Percentiles rank a stretch among this genome's conserved stretches.
Conservation (phyloP, 1,284 basidiomycete genomes). For the Stygiomarasmius scandens region DNA sequence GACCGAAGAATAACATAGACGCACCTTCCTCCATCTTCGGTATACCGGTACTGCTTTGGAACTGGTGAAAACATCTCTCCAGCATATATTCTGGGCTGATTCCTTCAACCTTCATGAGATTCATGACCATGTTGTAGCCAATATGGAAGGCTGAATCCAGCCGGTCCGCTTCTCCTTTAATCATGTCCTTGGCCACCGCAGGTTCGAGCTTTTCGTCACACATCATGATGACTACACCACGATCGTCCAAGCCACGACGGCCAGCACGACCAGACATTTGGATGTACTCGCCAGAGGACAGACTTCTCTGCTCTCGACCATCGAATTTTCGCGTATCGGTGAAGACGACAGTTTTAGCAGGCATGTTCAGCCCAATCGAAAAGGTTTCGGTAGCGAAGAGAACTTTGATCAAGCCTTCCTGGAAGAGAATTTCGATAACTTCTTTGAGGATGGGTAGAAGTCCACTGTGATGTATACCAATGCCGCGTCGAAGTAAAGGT, state of each 20-base stretch:
- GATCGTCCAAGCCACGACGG: constrained; percentile 94
- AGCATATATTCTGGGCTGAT: constrained; percentile 99
- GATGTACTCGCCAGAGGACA: constrained; percentile 92
- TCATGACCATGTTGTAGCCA: constrained; percentile 99
- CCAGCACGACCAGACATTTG: constrained; percentile 99
- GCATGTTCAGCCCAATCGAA: constrained; percentile 99
- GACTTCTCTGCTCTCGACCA: constrained; percentile 90
- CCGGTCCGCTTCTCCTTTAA: constrained; percentile 97
- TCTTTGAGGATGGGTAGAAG: constrained; percentile 97
- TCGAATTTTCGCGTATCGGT: constrained; percentile 96
- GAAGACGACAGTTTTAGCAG: constrained; percentile 99
- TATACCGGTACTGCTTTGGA: constrained; percentile 91
- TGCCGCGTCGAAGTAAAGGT: constrained; percentile 92
- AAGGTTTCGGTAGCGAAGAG: constrained; percentile 99
- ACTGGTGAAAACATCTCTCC: constrained; percentile 97
- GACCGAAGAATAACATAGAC: constrained; percentile 25
- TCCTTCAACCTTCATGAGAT: constrained; percentile 98
- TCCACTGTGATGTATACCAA: constrained; percentile 98
- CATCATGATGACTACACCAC: constrained; percentile 99
- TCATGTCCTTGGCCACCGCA: constrained; percentile 91
- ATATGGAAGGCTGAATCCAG: constrained; percentile 98
- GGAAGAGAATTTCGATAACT: constrained; percentile 99
- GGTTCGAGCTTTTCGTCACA: constrained; percentile 98
- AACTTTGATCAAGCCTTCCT: constrained; percentile 98
- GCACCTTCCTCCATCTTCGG: constrained; percentile 86